Conservation (phyloP, 768 basidiomycete species). For the Leccinum imitatum region DNA sequence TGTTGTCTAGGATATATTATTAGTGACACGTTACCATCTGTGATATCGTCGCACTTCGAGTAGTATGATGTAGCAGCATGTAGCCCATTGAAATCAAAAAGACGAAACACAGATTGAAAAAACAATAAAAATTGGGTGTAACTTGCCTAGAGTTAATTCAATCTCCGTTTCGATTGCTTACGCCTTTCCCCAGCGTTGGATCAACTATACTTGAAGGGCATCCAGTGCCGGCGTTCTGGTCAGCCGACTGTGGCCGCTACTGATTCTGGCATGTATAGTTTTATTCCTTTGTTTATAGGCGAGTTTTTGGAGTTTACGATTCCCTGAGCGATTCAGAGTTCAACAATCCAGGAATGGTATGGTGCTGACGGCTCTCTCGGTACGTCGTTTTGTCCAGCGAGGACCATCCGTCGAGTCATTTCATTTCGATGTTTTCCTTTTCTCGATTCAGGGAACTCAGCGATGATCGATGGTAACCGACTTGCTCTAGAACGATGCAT, state of each 20-base stretch:
- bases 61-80: not conserved
- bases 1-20: slow-evolving; percentile 3
- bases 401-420: not conserved
- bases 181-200: too few species aligned
- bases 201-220: not conserved
- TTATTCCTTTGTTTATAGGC: not conserved
- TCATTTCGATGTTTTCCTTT: not conserved
- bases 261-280: not conserved
- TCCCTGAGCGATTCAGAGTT: not conserved
- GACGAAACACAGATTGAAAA: not conserved
- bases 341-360: not conserved
- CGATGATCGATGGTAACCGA: not conserved
- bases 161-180: not conserved
- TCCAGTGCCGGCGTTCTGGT: not conserved
- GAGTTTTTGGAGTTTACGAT: not conserved
- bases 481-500: not conserved
- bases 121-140: not conserved
- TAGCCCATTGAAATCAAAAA: slow-evolving; percentile 11
- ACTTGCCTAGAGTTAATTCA: not conserved
- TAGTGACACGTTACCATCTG: slow-evolving; percentile 12
- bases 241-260: not conserved
- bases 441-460: not conserved
- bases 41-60: slow-evolving; percentile 3
- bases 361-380: not conserved
- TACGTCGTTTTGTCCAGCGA: not conserved